Percentiles rank a stretch among this genome's conserved stretches.
phyloP scores from a whole-genome alignment of 257 asterid species.

The Thymus mandschuricus region DNA sequence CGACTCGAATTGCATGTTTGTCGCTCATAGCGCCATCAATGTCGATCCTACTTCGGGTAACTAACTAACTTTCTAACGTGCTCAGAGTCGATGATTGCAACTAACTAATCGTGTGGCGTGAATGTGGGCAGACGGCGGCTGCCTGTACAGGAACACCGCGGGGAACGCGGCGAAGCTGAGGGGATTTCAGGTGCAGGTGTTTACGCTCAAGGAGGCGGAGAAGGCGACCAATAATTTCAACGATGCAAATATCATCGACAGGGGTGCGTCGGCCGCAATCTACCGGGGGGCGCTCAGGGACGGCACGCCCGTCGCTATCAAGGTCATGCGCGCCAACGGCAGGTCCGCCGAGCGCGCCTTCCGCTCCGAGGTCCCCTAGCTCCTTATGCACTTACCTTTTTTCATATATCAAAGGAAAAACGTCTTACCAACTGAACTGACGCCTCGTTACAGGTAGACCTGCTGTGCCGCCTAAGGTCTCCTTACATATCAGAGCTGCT shows the following conservation, averaged over 20 bases:
- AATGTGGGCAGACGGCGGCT: constrained; percentile 48
- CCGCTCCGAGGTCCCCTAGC: constrained; percentile 54
- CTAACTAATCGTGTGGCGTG: no score
- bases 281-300: constrained; percentile 62
- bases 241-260: constrained; percentile 52
- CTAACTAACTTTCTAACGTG: no score
- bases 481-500: constrained; percentile 64
- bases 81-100: no score
- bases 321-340: constrained; percentile 63
- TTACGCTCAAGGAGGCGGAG: constrained; percentile 65
- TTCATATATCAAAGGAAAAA: no score
- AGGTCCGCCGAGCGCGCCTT: constrained; percentile 78
- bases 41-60: constrained; percentile 60
- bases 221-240: constrained; percentile 63
- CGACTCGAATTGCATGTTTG: constrained; percentile 54
- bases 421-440: no score
- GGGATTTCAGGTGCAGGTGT: constrained; percentile 63
- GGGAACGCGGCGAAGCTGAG: constrained; percentile 34
- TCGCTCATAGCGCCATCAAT: constrained; percentile 58
- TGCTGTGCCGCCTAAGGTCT: constrained; percentile 63
- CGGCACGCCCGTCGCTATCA: constrained; percentile 68
- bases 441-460: constrained; percentile 55
- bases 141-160: constrained; percentile 49
- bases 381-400: no score
- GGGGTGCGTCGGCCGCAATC: constrained; percentile 53